phyloP scores from a whole-genome alignment of 441 rosid genomes.

The Eruca vesicaria region DNA sequence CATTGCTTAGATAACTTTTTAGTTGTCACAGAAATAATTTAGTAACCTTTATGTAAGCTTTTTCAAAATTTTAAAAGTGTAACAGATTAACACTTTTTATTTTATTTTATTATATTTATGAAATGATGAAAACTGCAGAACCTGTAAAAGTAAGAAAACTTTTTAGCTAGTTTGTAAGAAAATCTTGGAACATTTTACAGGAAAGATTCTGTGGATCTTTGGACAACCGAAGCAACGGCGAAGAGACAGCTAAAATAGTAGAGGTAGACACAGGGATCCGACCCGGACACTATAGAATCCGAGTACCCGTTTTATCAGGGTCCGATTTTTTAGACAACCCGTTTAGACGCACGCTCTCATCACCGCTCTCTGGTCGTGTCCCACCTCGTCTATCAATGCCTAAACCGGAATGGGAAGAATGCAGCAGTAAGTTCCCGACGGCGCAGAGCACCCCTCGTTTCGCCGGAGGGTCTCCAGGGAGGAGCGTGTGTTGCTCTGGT shows the following conservation, averaged over 20 bases:
- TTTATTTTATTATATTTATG: neutral
- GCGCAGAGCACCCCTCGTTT: constrained; percentile 64
- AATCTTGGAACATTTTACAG: constrained; percentile 41
- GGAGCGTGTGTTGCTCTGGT: constrained; percentile 32
- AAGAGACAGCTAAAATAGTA: constrained; percentile 60
- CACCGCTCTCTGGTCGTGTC: constrained; percentile 47
- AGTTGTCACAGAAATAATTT: neutral
- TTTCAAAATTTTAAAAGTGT: neutral
- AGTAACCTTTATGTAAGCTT: neutral
- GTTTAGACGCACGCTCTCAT: constrained; percentile 39
- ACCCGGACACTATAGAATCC: constrained; percentile 45
- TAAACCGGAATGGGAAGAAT: constrained; percentile 46
- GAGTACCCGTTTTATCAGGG: constrained; percentile 40
- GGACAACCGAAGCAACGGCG: constrained; percentile 39
- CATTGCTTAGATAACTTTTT: neutral
- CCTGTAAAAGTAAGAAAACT: neutral
- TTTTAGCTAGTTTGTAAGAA: neutral
- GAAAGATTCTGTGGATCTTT: constrained; percentile 54
- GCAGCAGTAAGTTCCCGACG: constrained; percentile 50
- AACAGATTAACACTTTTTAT: neutral
- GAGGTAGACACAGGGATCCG: constrained; percentile 64
- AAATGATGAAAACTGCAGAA: neutral
- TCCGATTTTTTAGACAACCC: constrained; percentile 46
- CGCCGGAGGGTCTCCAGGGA: constrained; percentile 39
- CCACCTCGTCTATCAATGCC: constrained; percentile 44